Evolutionary conservation across 2,329 filamentous ascomycete species (phyloP).

Genomic region (Aspergillus thermomutatus): DNA sequence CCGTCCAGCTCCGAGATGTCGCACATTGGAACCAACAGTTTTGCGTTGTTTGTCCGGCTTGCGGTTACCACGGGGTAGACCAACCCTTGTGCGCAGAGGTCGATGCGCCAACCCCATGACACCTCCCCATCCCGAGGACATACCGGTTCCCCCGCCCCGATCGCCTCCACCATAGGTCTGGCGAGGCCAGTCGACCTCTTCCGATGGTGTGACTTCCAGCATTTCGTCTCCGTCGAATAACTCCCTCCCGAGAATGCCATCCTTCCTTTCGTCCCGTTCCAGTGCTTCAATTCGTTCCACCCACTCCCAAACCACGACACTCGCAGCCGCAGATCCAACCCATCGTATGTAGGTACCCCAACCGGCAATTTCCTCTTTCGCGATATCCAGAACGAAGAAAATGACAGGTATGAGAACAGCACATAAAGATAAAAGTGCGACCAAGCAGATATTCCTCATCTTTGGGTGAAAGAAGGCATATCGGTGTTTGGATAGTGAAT

Average conservation of each 20-base stretch:
- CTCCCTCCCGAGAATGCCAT: slow-evolving; percentile 84
- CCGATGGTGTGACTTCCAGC: slow-evolving; percentile 64
- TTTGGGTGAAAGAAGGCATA: slow-evolving; percentile 87
- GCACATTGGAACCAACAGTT: slow-evolving; percentile 9
- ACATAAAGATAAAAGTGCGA: slow-evolving; percentile 73
- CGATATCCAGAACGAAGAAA: slow-evolving; percentile 90
- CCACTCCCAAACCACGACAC: slow-evolving; percentile 98
- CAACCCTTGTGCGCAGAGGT: slow-evolving; percentile 34
- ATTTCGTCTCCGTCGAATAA: slow-evolving; percentile 94
- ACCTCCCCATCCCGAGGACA: slow-evolving; percentile 38
- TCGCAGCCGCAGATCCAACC: slow-evolving; percentile 92
- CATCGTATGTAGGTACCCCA: slow-evolving; percentile 96
- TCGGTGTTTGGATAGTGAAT: slow-evolving; percentile 83
- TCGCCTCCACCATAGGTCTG: slow-evolving; percentile 36
- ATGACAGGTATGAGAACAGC: slow-evolving; percentile 86
- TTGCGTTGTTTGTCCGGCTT: slow-evolving; percentile 16
- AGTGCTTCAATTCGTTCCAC: slow-evolving; percentile 90
- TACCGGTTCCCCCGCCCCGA: slow-evolving; percentile 34
- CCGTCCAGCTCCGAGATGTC: slow-evolving; percentile 18
- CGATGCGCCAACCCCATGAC: slow-evolving; percentile 36
- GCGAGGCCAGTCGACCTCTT: slow-evolving; percentile 51
- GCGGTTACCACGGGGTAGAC: slow-evolving; percentile 22
- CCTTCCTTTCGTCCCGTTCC: slow-evolving; percentile 89
- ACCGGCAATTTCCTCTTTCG: slow-evolving; percentile 76
- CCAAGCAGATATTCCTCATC: slow-evolving; percentile 83